Percentiles rank a stretch among this genome's conserved stretches.
phyloP scores from a whole-genome alignment of 2,329 filamentous ascomycete genomes.

The Pyrenochaeta sp. region DNA sequence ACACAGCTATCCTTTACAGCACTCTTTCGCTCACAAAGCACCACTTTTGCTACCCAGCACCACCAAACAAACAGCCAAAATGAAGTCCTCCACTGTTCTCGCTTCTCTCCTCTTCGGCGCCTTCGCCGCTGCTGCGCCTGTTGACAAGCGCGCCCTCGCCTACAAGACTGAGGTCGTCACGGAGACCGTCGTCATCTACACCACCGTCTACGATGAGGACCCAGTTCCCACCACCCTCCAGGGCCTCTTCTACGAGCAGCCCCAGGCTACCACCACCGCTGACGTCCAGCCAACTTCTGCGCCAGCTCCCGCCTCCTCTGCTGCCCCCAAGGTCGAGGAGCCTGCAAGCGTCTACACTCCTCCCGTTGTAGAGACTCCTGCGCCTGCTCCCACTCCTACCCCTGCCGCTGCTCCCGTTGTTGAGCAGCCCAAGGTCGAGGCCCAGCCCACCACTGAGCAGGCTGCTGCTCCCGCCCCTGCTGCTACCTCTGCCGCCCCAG shows the following conservation, averaged over 20 bases:
- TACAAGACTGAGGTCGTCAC: constrained; percentile 42
- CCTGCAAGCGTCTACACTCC: constrained; percentile 21
- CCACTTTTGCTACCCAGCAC: constrained; percentile 26
- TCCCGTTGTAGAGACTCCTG: constrained; percentile 12
- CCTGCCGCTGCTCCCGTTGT: constrained; percentile 11
- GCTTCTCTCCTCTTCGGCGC: constrained; percentile 45
- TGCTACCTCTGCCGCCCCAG: constrained; percentile 10
- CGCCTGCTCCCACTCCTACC: constrained; percentile 13
- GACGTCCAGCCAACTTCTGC: constrained; percentile 18
- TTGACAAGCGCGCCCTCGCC: constrained; percentile 44
- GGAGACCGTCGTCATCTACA: constrained; percentile 46
- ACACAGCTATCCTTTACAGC: constrained; percentile 19
- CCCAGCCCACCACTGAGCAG: constrained; percentile 9
- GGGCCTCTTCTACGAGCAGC: constrained; percentile 34
- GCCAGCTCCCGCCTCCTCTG: constrained; percentile 16
- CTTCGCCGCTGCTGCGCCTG: constrained; percentile 41
- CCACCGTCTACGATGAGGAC: constrained; percentile 44
- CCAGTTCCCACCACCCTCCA: constrained; percentile 23
- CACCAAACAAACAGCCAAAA: constrained; percentile 24
- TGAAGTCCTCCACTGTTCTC: constrained; percentile 48
- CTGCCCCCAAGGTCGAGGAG: constrained; percentile 12
- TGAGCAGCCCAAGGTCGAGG: constrained; percentile 4
- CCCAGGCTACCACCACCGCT: constrained; percentile 27
- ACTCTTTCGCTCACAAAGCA: constrained; percentile 15
- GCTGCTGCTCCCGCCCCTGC: constrained; percentile 8